These are phyloP conservation scores for Ceratonia siliqua DNA, from an alignment of 306 rosid species.

Conservation along the genomic window DNA sequence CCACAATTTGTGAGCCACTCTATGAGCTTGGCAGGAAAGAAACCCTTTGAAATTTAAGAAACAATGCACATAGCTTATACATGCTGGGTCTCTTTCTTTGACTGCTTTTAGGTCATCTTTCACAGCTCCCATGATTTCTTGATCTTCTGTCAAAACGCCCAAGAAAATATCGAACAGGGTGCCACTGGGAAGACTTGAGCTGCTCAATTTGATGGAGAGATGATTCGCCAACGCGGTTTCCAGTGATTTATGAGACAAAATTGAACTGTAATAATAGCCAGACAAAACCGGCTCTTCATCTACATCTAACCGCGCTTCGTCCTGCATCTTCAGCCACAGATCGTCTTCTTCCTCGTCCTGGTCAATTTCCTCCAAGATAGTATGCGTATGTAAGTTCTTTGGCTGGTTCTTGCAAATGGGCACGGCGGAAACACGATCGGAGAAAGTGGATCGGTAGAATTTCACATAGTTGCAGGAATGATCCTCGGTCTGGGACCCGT, in stretches of 20 bases:
- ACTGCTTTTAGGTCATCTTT: conserved; percentile 62
- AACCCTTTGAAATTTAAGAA: conserved; percentile 85
- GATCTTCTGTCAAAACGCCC: conserved; percentile 42
- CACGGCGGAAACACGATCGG: conserved; percentile 30
- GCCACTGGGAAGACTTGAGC: conserved; percentile 41
- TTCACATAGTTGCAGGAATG: conserved; percentile 20
- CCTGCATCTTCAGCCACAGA: conserved; percentile 66
- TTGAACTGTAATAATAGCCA: conserved; percentile 47
- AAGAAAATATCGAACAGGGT: conserved; percentile 59
- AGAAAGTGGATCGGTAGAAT: conserved; percentile 41
- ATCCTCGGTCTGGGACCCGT: conserved; percentile 30
- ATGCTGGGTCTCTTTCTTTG: conserved; percentile 87
- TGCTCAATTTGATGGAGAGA: conserved; percentile 60
- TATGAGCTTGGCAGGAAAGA: conserved; percentile 73
- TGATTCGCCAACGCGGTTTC: conserved; percentile 62
- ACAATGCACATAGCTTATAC: conserved; percentile 72
- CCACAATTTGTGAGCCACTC: conserved; percentile 79
- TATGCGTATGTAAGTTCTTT: conserved; percentile 29
- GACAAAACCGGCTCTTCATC: conserved; percentile 65
- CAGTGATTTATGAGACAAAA: conserved; percentile 58
- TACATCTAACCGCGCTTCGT: conserved; percentile 65
- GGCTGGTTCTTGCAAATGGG: conserved; percentile 40
- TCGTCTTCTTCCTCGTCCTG: conserved; percentile 29
- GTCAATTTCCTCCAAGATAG: conserved; percentile 30
- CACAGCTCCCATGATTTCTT: conserved; percentile 44